Evolutionary conservation across 140 eudicot species (phyloP), one percentile per base, ranked within the genome.

Genomic region (Bidens hawaiensis): DNA sequence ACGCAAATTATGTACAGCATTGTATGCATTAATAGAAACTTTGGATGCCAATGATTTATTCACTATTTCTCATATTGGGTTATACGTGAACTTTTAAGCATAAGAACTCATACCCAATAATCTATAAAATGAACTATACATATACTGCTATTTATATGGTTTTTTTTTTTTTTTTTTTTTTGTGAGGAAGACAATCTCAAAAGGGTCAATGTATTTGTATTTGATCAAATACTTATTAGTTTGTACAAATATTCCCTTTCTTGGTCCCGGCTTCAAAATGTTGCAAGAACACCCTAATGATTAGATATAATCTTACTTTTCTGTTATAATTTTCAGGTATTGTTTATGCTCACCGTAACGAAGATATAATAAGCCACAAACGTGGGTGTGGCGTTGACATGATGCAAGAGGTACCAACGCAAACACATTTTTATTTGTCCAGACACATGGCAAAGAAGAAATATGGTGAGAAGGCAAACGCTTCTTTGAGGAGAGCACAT

Each of bases 341-440:
- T 42, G 83, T 91, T 21, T 84, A 91, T 70, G 82, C 95, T 43
- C 98, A 91, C 71, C 87, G 96, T 5, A 82, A 87, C 45, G 95
- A 84, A 71, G 96, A 91, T 41, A 76, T 91, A 28, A 85, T 91
- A 30, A 82, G 87, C 76, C 52, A 60, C 14, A 75, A 84, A 51
- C 76, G 68, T 49, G 75, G 80, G 40, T 26, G 25, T 28, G 68
- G 69, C 28, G 74, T 28, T 28, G 68, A 71, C 24, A 72, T 28
- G 53, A 57, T 34, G 54, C 75, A 62, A 66, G 79, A 74, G 54
- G 54, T 18, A 5, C 31, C 49, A 16, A 13, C 47, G 14, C 43
- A 28, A 26, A 66, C 16, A 47, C 76, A 77, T 62, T 54, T 69
- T 41, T n/a, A 15, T 36, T 22, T 64, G 56, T 74, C 85, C 17